These are phyloP conservation scores for Cadophora malorum DNA, from an alignment of 2,329 filamentous ascomycete genomes.

Conservation along the genomic window DNA sequence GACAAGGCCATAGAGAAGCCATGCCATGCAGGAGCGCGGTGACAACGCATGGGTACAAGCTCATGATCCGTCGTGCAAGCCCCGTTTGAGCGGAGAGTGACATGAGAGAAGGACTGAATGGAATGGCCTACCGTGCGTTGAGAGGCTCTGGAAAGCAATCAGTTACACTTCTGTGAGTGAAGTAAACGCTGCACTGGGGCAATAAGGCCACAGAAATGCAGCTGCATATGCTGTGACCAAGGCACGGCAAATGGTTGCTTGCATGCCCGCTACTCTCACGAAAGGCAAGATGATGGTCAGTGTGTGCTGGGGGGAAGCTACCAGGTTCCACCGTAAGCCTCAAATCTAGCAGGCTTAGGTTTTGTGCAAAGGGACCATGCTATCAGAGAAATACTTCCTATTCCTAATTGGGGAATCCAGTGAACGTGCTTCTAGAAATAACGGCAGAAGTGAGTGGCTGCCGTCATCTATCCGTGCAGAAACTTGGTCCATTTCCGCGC, in stretches of 20 bases:
- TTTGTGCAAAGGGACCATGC: constrained; percentile 20
- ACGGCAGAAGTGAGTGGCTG: constrained; percentile 37
- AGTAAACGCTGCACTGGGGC: constrained; percentile 9
- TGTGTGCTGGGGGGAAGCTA: constrained; percentile 25
- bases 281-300: constrained; percentile 23
- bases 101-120: constrained; percentile 32
- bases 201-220: constrained; percentile 2
- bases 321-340: constrained; percentile 41
- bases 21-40: constrained; percentile 41
- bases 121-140: constrained; percentile 26
- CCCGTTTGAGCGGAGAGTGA: constrained; percentile 41
- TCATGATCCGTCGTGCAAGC: constrained; percentile 39
- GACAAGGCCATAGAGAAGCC: constrained; percentile 35
- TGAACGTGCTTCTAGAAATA: constrained; percentile 36
- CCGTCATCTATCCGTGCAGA: constrained; percentile 25
- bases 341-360: constrained; percentile 34
- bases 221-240: constrained; percentile 18
- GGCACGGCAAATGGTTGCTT: constrained; percentile 21
- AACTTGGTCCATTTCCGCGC: constrained; percentile 23
- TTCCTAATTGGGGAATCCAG: constrained; percentile 22
- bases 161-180: constrained; percentile 29
- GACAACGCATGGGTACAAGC: constrained; percentile 44
- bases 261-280: constrained; percentile 33
- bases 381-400: constrained; percentile 28
- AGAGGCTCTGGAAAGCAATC: constrained; percentile 39